Evolutionary conservation across 805 yeast species (phyloP).

Genomic region (Grigorovia transvaalensis): DNA sequence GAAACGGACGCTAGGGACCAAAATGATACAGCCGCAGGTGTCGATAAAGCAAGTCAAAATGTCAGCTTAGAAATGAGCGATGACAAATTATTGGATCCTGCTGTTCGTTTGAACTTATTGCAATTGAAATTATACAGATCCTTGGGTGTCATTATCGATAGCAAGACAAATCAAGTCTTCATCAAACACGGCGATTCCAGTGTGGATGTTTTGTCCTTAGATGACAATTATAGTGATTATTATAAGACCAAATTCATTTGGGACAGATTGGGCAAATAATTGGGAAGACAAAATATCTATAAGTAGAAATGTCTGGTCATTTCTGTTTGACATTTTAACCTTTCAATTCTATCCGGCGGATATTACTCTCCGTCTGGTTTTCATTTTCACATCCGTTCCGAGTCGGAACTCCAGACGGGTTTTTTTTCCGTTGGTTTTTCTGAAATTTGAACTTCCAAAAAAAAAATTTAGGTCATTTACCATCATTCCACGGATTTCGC

Average conservation of each 20-base stretch:
- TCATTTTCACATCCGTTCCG: too few relatives aligned
- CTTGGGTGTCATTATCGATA: constrained; percentile 45
- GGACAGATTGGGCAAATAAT: constrained; percentile 37
- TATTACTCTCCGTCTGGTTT: too few relatives aligned
- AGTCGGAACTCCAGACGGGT: too few relatives aligned
- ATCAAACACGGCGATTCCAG: constrained; percentile 33
- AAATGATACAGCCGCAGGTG: too few relatives aligned
- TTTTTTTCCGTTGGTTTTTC: too few relatives aligned
- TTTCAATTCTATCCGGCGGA: too few relatives aligned
- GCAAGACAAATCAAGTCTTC: constrained; percentile 34
- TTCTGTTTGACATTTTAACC: too few relatives aligned
- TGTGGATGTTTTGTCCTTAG: constrained; percentile 42
- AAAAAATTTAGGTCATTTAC: neutral
- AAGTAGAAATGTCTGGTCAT: too few relatives aligned
- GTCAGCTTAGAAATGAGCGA: neutral
- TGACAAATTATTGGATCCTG: neutral
- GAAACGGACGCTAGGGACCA: too few relatives aligned
- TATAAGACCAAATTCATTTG: constrained; percentile 69
- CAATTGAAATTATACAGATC: constrained; percentile 51
- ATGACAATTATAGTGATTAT: constrained; percentile 46
- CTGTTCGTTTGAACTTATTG: neutral
- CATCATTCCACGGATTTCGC: constrained; percentile 15
- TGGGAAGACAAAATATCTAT: too few relatives aligned
- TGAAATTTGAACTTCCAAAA: neutral
- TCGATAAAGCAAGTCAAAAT: neutral